Conservation (phyloP, 164 flowering plant species). For the Pachysandra terminalis region DNA sequence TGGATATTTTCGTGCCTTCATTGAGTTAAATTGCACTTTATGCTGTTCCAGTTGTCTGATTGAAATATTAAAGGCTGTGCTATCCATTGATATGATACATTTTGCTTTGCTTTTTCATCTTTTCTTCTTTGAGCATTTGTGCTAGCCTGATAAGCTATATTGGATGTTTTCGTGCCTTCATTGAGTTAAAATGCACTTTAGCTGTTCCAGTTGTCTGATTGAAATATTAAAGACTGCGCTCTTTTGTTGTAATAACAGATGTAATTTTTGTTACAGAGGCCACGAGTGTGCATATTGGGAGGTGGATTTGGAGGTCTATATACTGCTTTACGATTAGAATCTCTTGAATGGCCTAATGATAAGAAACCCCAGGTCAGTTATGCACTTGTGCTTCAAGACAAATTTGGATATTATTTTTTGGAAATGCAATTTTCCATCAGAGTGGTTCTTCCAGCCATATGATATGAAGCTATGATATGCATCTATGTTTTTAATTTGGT, state of each 20-base stretch:
- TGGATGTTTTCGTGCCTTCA: neutral
- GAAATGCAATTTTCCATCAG: neutral
- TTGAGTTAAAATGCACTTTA: neutral
- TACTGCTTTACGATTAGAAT: constrained; percentile 91
- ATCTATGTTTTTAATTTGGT: too few species aligned
- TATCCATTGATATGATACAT: too few species aligned
- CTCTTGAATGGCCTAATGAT: constrained; percentile 83
- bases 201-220: neutral
- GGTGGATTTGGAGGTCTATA: constrained; percentile 99
- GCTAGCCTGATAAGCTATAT: too few species aligned
- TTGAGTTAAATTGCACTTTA: neutral
- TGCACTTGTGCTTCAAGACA: neutral
- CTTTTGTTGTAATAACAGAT: constrained; percentile 1
- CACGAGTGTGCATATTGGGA: constrained; percentile 90
- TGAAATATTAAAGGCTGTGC: neutral
- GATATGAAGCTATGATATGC: neutral
- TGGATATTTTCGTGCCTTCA: neutral
- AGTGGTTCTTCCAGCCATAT: neutral
- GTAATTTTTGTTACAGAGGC: constrained; percentile 49
- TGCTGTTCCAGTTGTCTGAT: neutral
- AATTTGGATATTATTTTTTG: neutral
- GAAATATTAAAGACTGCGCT: neutral
- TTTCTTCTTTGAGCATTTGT: too few species aligned
- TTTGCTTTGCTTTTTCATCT: too few species aligned
- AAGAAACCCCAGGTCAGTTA: constrained; percentile 82